Evolutionary conservation across 345 rosid species (phyloP).

Genomic region (Aquilaria malaccensis): DNA sequence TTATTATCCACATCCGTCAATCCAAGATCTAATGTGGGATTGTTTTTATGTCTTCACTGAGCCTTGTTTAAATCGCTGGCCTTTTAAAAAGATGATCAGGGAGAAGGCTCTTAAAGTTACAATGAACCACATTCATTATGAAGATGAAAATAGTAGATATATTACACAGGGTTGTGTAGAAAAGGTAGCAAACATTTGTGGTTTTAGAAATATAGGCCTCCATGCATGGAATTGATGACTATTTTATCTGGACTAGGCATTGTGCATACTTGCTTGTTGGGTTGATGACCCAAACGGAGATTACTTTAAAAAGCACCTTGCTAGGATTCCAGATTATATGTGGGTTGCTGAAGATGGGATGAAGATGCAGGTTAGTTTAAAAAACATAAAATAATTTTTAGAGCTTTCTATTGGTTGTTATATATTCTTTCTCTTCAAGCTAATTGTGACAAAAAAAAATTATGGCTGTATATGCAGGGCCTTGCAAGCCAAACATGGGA

Average conservation of each 20-base stretch:
- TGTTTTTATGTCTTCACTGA: conserved; percentile 34
- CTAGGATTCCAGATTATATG: conserved; percentile 65
- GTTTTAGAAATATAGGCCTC: too few species aligned
- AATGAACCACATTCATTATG: conserved; percentile 55
- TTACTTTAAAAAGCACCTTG: conserved; percentile 67
- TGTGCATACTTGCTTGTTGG: conserved; percentile 75
- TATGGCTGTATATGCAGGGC: conserved; percentile 27
- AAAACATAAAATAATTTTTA: too few species aligned
- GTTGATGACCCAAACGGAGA: conserved; percentile 66
- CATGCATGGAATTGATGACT: too few species aligned
- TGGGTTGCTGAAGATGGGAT: conserved; percentile 98
- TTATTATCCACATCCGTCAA: conserved; percentile 42
- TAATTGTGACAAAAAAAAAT: background rate
- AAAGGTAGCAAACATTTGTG: conserved; percentile 31
- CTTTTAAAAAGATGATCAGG: conserved; percentile 35
- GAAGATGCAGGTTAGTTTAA: conserved; percentile 57
- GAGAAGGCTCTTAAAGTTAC: conserved; percentile 39
- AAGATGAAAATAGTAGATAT: conserved; percentile 59
- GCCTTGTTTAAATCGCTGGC: conserved; percentile 48
- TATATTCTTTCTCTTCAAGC: too few species aligned
- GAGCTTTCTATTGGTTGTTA: too few species aligned
- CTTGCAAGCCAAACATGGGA: conserved; percentile 86
- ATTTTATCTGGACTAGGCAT: conserved; percentile 17
- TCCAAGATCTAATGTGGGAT: conserved; percentile 54
- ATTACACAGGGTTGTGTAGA: conserved; percentile 48